Percentiles rank a stretch among this genome's conserved stretches.
These are phyloP conservation scores for Rhamnella rubrinervis DNA, from an alignment of 331 rosid species.

Conservation along the genomic window DNA sequence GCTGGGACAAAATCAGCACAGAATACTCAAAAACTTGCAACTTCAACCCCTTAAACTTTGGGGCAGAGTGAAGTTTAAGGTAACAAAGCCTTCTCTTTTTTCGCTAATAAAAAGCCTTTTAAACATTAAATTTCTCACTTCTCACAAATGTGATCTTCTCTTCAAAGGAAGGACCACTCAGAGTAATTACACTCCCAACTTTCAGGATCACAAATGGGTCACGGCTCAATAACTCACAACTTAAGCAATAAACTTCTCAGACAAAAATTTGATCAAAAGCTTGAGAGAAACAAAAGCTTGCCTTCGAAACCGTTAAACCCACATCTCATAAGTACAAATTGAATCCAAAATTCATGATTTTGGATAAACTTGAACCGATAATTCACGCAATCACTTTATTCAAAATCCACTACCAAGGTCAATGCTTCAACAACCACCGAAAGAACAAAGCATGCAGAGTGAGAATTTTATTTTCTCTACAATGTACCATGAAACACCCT, in stretches of 20 bases:
- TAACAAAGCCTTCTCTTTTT: constrained; percentile 34
- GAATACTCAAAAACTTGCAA: constrained; percentile 37
- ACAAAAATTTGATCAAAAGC: constrained; percentile 28
- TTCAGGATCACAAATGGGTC: constrained; percentile 26
- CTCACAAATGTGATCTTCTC: constrained; percentile 23
- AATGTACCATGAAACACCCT: constrained; percentile 27
- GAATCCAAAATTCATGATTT: constrained; percentile 29
- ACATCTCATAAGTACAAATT: constrained; percentile 30
- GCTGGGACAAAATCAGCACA: constrained; percentile 33
- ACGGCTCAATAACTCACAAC: constrained; percentile 25
- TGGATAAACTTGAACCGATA: constrained; percentile 29
- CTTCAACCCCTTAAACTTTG: constrained; percentile 38
- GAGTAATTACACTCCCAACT: constrained; percentile 22
- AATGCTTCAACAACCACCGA: constrained; percentile 35
- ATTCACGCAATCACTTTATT: constrained; percentile 23
- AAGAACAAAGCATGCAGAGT: constrained; percentile 26
- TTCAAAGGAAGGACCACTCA: constrained; percentile 27
- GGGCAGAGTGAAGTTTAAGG: constrained; percentile 37
- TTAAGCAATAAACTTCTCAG: neutral
- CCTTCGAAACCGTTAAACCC: constrained; percentile 23
- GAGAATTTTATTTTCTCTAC: constrained; percentile 12
- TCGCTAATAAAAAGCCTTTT: constrained; percentile 29
- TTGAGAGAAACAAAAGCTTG: constrained; percentile 29
- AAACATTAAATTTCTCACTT: constrained; percentile 32
- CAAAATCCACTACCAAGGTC: constrained; percentile 8